Percentiles rank a stretch among this genome's conserved stretches.
These are phyloP conservation scores for Tetrahymena malaccensis DNA, from an alignment of 73 alveolate genomes.

Conservation along the genomic window DNA sequence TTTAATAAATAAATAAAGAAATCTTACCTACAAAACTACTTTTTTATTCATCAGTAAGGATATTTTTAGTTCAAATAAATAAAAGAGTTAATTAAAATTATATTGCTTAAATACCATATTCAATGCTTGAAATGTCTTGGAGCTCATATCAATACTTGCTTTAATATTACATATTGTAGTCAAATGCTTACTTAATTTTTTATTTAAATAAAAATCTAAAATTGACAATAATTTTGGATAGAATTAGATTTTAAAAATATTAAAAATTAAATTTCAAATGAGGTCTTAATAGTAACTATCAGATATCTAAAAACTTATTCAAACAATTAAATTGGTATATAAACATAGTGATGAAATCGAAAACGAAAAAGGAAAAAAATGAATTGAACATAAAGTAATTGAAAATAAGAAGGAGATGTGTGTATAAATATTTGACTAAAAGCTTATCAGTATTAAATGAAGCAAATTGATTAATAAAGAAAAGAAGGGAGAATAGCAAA, in stretches of 20 bases:
- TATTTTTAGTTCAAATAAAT: no score
- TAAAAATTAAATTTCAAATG: neutral
- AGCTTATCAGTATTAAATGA: neutral
- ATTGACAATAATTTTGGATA: neutral
- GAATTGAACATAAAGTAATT: neutral
- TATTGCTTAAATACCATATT: no score
- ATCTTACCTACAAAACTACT: no score
- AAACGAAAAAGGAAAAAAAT: neutral
- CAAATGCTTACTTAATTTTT: no score
- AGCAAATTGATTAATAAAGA: neutral
- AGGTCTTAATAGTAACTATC: neutral
- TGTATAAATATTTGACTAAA: neutral
- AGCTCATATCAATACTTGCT: no score
- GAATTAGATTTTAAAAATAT: neutral
- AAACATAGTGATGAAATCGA: neutral
- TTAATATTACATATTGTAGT: no score
- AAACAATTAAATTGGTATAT: no score
- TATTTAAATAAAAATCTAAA: no score
- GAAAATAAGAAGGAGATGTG: neutral
- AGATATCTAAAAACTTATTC: neutral
- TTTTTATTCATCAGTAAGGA: no score
- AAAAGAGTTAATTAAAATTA: no score
- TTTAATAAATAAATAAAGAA: no score
- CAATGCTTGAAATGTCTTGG: no score
- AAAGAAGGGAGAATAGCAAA: neutral